These are phyloP conservation scores for Leucosporidium creatinivorum DNA, from an alignment of 768 basidiomycete genomes.

Conservation along the genomic window DNA sequence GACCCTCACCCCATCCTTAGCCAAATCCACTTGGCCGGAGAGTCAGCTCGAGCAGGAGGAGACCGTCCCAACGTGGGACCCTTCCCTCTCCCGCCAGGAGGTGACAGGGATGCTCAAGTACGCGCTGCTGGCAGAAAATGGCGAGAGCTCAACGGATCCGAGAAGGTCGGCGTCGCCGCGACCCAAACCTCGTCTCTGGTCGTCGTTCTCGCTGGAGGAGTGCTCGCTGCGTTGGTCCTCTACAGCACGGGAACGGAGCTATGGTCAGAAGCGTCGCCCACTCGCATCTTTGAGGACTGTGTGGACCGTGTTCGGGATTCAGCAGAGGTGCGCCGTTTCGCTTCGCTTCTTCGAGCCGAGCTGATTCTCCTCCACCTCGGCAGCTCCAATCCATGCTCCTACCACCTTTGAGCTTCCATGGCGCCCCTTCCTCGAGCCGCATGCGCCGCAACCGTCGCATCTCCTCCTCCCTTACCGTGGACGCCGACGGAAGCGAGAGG, in stretches of 20 bases:
- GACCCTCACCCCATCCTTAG: constrained; percentile 17
- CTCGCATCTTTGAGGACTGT: constrained; percentile 30
- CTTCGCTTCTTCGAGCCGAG: neutral
- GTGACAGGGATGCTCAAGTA: constrained; percentile 4
- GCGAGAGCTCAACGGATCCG: neutral
- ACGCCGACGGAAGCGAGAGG: constrained; percentile 23
- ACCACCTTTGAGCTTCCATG: constrained; percentile 23
- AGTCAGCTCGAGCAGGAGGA: neutral
- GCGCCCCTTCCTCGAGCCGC: constrained; percentile 4
- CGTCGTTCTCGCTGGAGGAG: constrained; percentile 24
- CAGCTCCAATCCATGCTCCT: constrained; percentile 22
- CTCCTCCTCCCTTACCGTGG: constrained; percentile 5
- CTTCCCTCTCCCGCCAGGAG: constrained; percentile 21
- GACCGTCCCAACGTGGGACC: constrained; percentile 12
- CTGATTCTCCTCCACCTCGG: neutral
- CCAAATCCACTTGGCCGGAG: neutral
- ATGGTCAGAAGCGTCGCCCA: constrained; percentile 22
- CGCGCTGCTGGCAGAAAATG: constrained; percentile 5
- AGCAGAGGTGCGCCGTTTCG: constrained; percentile 4
- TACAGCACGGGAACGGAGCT: constrained; percentile 26
- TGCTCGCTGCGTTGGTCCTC: constrained; percentile 7
- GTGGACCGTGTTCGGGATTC: constrained; percentile 17
- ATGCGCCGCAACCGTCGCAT: constrained; percentile 22
- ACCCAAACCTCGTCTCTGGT: constrained; percentile 17
- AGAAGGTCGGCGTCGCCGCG: constrained; percentile 8